Evolutionary conservation across 2,329 filamentous ascomycete genomes (phyloP), one percentile per base, ranked within the genome.

Genomic region (Rosellinia necatrix): DNA sequence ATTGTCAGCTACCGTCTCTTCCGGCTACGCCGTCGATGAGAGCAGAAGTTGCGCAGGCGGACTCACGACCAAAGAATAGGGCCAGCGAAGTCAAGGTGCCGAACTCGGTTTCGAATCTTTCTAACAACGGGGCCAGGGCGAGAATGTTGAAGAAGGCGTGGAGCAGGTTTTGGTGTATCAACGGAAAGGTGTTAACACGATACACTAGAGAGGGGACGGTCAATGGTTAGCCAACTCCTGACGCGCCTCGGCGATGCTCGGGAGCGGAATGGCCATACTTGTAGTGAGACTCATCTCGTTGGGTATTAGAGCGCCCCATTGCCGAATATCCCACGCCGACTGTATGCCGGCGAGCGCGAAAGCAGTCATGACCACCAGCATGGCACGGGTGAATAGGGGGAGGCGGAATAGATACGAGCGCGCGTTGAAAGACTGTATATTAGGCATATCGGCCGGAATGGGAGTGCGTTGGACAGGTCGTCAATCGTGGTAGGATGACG

Each of bases 71-170:
- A 68, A 94, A 85, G 72, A 97, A 97, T 49, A 97, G 79, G 30
- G 90, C 85, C 61, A 96, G 72, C n/a, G 91, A 89, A 22, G 91
- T 91, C 68, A 97, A 78, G 6, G 93, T 97, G 49, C 94, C 94
- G 73, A 96, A 87, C 72, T 97, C 93, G 60, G 85, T 83, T 76
- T 99, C 94, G 73, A 97, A 99, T 59, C 92, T 85, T 74, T 97
- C 93, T 72, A 99, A 77, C 48, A 99, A 78, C n/a, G 94, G 94
- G 34, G 88, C 87, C 60, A 97, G 73, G 19, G 91, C 90, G 61
- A 96, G 49, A 21, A 91, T 72, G 74, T 97, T 96, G 69, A 96
- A 77, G 49, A 92, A 68, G 59, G 88, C 81, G 74, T 97, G 94
- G 65, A 96, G 78, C 71, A 96, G 81, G 66, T 88, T 89, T 40